These are phyloP conservation scores for Corchorus capsularis DNA, from an alignment of 345 rosid genomes.

Conservation along the genomic window DNA sequence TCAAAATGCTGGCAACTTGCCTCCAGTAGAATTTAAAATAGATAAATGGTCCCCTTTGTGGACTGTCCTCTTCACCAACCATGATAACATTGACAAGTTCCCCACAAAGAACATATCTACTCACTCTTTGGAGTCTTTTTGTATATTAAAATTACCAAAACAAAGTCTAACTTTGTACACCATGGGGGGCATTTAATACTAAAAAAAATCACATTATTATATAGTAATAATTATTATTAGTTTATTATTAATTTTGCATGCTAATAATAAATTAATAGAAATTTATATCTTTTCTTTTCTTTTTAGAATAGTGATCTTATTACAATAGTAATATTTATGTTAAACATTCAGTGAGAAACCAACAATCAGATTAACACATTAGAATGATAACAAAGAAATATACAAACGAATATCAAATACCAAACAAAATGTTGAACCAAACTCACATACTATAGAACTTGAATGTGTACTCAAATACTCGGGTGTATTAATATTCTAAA, in stretches of 20 bases:
- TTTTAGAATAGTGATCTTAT: not conserved
- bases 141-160: not conserved
- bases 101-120: conserved; percentile 4
- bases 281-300: not conserved
- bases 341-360: not conserved
- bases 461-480: too few species aligned
- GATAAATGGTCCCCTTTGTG: not conserved
- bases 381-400: too few species aligned
- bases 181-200: not conserved
- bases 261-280: too few species aligned
- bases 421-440: too few species aligned
- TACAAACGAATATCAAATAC: too few species aligned
- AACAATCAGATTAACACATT: too few species aligned
- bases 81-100: not conserved
- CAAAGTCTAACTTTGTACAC: conserved; percentile 2
- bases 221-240: not conserved
- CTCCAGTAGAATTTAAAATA: not conserved
- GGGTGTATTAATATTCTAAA: not conserved
- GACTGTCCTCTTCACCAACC: conserved; percentile 9
- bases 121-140: not conserved
- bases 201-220: too few species aligned
- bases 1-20: not conserved
- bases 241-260: not conserved
- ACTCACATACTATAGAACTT: too few species aligned
- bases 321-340: not conserved